phyloP scores from a whole-genome alignment of 495 filamentous ascomycete species.

The Penicillium subrubescens region DNA sequence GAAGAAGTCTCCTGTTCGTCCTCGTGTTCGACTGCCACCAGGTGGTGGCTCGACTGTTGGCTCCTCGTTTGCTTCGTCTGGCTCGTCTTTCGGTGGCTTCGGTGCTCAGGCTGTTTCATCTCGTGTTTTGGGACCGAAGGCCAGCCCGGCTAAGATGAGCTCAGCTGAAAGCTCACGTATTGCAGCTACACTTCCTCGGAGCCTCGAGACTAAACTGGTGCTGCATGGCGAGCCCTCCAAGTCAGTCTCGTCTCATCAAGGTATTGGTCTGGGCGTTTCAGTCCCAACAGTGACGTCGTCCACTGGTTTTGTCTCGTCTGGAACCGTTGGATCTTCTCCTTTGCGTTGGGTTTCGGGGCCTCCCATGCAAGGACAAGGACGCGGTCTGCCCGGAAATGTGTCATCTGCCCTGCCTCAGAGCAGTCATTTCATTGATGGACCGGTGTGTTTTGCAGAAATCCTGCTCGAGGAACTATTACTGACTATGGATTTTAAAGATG shows the following conservation, averaged over 20 bases:
- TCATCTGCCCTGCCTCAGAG: too few species aligned
- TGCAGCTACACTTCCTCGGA: not conserved
- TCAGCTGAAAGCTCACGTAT: not conserved
- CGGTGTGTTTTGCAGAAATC: not conserved
- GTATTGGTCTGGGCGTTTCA: not conserved
- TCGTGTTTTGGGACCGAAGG: not conserved
- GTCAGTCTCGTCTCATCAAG: not conserved
- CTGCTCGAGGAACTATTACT: not conserved
- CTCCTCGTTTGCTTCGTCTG: not conserved
- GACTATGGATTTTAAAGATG: not conserved
- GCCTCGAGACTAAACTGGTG: not conserved
- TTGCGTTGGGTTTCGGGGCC: not conserved
- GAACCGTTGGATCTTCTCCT: not conserved
- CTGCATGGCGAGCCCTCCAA: not conserved
- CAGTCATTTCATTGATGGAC: not conserved
- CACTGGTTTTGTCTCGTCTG: not conserved
- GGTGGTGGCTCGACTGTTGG: too few species aligned
- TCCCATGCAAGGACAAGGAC: not conserved
- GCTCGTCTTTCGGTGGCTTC: not conserved
- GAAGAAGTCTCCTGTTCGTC: too few species aligned
- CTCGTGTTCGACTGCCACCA: too few species aligned
- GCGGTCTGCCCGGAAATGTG: too few species aligned
- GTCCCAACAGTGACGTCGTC: not conserved
- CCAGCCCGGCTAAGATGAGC: not conserved
- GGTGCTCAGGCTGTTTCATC: not conserved